Evolutionary conservation across 1,139 yeast genomes (phyloP).

Genomic region (Candida mesenterica): DNA sequence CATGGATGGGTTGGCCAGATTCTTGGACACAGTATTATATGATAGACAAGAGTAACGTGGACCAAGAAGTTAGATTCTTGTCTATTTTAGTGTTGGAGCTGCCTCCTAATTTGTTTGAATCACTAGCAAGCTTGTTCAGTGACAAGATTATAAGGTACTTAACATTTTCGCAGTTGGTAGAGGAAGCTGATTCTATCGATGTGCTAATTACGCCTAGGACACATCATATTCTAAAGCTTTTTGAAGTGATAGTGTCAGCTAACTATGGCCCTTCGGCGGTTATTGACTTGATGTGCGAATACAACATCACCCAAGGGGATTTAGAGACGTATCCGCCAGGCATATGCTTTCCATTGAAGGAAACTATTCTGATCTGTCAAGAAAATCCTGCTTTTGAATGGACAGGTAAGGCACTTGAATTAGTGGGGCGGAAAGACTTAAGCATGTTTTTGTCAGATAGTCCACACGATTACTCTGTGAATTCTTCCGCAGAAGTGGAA

Average conservation of each 20-base stretch:
- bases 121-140: slow-evolving; percentile 53
- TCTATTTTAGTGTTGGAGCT: slow-evolving; percentile 42
- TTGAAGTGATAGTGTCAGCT: slow-evolving; percentile 60
- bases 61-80: slow-evolving; percentile 29
- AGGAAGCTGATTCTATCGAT: slow-evolving; percentile 63
- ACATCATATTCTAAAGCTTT: slow-evolving; percentile 52
- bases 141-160: slow-evolving; percentile 49
- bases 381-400: slow-evolving; percentile 52
- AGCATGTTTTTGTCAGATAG: slow-evolving; percentile 26
- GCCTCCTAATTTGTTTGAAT: slow-evolving; percentile 59
- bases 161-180: slow-evolving; percentile 68
- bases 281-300: slow-evolving; percentile 58
- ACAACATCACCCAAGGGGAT: slow-evolving; percentile 48
- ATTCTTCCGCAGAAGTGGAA: slow-evolving; percentile 12
- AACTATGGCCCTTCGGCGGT: slow-evolving; percentile 52
- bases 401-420: slow-evolving; percentile 48
- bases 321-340: slow-evolving; percentile 78
- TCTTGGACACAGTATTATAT: slow-evolving; percentile 63
- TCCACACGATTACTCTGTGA: slow-evolving; percentile 7
- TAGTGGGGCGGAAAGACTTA: slow-evolving; percentile 70
- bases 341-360: slow-evolving; percentile 61
- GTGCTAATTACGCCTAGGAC: slow-evolving; percentile 64
- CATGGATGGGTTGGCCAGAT: slow-evolving; percentile 76
- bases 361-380: slow-evolving; percentile 57
- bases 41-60: slow-evolving; percentile 24